Conservation (phyloP, 139 green algal species). For the Asterochloris erici region DNA sequence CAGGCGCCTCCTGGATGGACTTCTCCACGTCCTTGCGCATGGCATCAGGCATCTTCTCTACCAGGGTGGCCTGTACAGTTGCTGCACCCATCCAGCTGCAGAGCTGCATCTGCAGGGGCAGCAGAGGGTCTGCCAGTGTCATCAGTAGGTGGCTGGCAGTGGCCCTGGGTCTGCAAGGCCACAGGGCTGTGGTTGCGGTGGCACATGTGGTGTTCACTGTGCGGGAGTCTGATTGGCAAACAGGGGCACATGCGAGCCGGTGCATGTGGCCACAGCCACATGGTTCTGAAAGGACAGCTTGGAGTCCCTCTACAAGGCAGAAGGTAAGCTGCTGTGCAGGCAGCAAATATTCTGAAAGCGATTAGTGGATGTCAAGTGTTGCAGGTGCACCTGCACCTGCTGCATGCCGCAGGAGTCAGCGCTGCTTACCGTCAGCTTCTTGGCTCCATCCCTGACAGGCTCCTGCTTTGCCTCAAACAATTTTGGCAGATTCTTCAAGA, state of each 20-base stretch:
- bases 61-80: slow-evolving; percentile 64
- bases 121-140: background rate
- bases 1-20: slow-evolving; percentile 34
- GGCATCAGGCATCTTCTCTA: slow-evolving; percentile 84
- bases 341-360: too few relatives aligned
- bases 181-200: too few relatives aligned
- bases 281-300: too few relatives aligned
- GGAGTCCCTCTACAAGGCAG: too few relatives aligned
- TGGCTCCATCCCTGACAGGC: slow-evolving; percentile 77
- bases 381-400: background rate
- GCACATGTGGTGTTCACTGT: too few relatives aligned
- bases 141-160: background rate
- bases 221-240: too few relatives aligned
- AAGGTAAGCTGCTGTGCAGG: too few relatives aligned
- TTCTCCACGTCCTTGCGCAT: slow-evolving; percentile 87
- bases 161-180: too few relatives aligned
- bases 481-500: slow-evolving; percentile 79
- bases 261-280: too few relatives aligned
- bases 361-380: background rate
- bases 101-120: slow-evolving; percentile 62
- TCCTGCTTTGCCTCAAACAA: slow-evolving; percentile 87
- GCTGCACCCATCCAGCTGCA: slow-evolving; percentile 70
- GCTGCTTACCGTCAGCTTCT: slow-evolving; percentile 70
- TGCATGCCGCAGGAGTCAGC: background rate
- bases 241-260: too few relatives aligned